Evolutionary conservation across 257 asterid species (phyloP).

Genomic region (Catharanthus roseus): DNA sequence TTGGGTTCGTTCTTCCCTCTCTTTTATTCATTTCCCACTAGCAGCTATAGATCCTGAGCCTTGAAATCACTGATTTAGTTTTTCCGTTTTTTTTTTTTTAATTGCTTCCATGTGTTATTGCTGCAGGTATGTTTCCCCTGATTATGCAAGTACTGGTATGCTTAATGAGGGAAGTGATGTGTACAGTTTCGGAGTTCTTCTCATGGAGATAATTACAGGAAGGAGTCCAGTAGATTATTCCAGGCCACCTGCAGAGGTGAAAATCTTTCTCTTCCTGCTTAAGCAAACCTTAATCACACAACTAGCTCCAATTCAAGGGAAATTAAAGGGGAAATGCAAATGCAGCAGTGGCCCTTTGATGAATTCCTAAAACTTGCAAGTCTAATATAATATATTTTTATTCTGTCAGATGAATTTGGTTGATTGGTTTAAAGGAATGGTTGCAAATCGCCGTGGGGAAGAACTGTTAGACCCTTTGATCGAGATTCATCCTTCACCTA

Average conservation of each 20-base stretch:
- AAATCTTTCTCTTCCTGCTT: background rate
- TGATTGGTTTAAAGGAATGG: conserved; percentile 97
- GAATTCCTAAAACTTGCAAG: background rate
- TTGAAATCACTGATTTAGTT: background rate
- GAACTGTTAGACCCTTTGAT: conserved; percentile 76
- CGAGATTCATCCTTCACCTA: conserved; percentile 60
- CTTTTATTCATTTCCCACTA: conserved; percentile 1
- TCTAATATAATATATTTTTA: background rate
- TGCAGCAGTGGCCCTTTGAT: background rate
- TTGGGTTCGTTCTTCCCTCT: conserved; percentile 64
- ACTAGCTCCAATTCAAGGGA: background rate
- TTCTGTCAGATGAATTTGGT: conserved; percentile 80
- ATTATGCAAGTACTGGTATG: conserved; percentile 98
- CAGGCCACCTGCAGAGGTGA: conserved; percentile 89
- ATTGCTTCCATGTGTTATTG: conserved; percentile 11
- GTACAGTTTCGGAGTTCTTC: conserved; percentile 91
- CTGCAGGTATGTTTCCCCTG: conserved; percentile 95
- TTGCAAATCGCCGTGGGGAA: conserved; percentile 72
- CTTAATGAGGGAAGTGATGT: conserved; percentile 92
- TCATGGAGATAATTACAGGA: conserved; percentile 88
- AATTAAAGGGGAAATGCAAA: background rate
- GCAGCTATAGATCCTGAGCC: background rate
- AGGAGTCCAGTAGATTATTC: conserved; percentile 93
- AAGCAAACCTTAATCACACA: background rate
- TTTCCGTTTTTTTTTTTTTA: background rate